These are phyloP conservation scores for Liriodendron chinense DNA, from an alignment of 164 flowering plant genomes.

Conservation along the genomic window DNA sequence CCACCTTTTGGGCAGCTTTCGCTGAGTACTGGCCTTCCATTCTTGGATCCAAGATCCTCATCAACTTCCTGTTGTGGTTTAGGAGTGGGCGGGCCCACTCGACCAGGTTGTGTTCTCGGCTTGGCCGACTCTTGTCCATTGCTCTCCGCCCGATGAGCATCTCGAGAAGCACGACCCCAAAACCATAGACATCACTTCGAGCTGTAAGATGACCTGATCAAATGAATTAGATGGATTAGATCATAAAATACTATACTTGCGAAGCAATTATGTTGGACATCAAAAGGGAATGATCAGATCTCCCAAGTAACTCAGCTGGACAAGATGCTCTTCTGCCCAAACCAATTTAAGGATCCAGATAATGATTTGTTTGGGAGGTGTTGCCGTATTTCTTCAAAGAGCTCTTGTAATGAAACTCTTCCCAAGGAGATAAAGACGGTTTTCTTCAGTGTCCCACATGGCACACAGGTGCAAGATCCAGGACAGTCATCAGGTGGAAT, in stretches of 20 bases:
- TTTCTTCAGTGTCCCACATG: too few relatives aligned
- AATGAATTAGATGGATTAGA: not conserved
- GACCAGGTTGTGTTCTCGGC: slow-evolving; percentile 86
- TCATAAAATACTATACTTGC: not conserved
- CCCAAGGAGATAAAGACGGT: too few relatives aligned
- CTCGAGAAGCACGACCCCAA: slow-evolving; percentile 95
- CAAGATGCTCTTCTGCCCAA: not conserved
- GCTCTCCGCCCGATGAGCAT: slow-evolving; percentile 87
- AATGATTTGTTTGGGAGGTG: not conserved
- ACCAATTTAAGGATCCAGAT: not conserved
- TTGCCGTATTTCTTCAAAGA: too few relatives aligned
- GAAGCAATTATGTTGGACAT: not conserved
- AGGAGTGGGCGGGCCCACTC: slow-evolving; percentile 94
- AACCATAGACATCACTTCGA: slow-evolving; percentile 90
- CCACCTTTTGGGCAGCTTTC: slow-evolving; percentile 61
- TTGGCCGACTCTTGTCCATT: slow-evolving; percentile 84
- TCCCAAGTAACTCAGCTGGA: too few relatives aligned
- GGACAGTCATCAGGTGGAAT: too few relatives aligned
- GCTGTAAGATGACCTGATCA: slow-evolving; percentile 84
- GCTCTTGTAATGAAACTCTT: too few relatives aligned
- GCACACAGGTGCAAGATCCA: too few relatives aligned
- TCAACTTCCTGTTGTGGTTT: slow-evolving; percentile 63
- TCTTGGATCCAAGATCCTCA: slow-evolving; percentile 79
- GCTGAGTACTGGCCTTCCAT: slow-evolving; percentile 79
- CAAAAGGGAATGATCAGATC: too few relatives aligned